Conservation (phyloP, 495 filamentous ascomycete genomes). For the Recurvomyces mirabilis region DNA sequence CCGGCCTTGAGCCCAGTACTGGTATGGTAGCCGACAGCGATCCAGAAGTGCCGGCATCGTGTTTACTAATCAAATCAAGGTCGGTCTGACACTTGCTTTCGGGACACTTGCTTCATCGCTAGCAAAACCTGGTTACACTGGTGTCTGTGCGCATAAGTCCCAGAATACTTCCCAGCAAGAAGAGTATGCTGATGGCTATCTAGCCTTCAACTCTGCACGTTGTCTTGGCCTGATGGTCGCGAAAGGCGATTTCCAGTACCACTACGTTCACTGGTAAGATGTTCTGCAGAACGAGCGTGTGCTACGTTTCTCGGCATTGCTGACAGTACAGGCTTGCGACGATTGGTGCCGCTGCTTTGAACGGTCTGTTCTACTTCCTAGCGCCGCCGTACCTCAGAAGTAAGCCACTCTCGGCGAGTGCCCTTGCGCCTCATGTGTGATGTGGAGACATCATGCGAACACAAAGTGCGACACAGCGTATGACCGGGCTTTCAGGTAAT, state of each 20-base stretch:
- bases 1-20: slow-evolving; percentile 12
- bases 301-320: no score
- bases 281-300: no score
- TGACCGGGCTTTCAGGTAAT: no score
- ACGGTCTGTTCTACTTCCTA: slow-evolving; percentile 13
- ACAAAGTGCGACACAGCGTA: no score
- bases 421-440: not conserved
- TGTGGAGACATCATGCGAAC: no score
- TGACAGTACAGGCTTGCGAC: no score
- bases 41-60: no score
- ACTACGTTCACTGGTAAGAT: slow-evolving; percentile 20
- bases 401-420: slow-evolving; percentile 2
- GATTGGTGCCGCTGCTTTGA: slow-evolving; percentile 3
- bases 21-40: no score
- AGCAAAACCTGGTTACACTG: slow-evolving; percentile 14
- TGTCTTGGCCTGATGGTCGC: slow-evolving; percentile 18
- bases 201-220: slow-evolving; percentile 17
- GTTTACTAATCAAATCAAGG: no score
- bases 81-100: slow-evolving; percentile 9
- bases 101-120: slow-evolving; percentile 5
- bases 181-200: not conserved
- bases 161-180: not conserved
- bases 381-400: slow-evolving; percentile 10
- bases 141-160: slow-evolving; percentile 3
- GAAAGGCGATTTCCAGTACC: slow-evolving; percentile 9